Conservation (phyloP, 306 rosid species). For the Abrus pulchellus region DNA sequence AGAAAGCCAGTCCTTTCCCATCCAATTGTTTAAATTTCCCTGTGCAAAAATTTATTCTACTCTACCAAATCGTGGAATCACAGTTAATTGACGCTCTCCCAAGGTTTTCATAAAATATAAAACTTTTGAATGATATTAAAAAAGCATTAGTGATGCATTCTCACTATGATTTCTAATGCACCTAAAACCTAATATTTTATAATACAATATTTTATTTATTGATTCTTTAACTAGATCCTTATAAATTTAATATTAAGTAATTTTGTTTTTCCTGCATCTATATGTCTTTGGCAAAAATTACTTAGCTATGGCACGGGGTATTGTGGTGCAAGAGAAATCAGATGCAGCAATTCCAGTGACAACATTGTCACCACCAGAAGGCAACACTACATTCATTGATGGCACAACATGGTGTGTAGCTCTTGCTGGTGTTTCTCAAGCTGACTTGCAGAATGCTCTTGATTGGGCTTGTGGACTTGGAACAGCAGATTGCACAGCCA, state of each 20-base stretch:
- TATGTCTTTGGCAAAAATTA: not conserved
- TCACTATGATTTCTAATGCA: too few species aligned
- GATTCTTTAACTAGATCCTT: not conserved
- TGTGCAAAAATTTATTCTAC: not conserved
- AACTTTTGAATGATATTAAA: not conserved
- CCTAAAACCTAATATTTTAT: too few species aligned
- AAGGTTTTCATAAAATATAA: not conserved
- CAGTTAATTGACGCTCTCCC: not conserved
- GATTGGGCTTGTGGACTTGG: slow-evolving; percentile 99
- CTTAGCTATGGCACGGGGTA: slow-evolving; percentile 57
- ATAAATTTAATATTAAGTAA: not conserved
- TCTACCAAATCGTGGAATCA: not conserved
- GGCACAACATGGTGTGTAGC: slow-evolving; percentile 97
- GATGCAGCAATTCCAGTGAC: slow-evolving; percentile 63
- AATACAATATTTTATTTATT: too few species aligned
- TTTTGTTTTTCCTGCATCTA: slow-evolving; percentile 1
- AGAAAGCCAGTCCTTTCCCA: not conserved
- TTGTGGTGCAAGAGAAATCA: slow-evolving; percentile 68
- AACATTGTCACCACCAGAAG: slow-evolving; percentile 87
- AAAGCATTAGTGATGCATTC: too few species aligned
- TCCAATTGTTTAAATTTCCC: too few species aligned
- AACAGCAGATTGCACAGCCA: slow-evolving; percentile 70
- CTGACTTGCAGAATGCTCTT: slow-evolving; percentile 86
- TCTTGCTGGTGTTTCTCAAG: slow-evolving; percentile 75
- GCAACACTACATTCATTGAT: slow-evolving; percentile 89